Evolutionary conservation across 805 yeast genomes (phyloP), one percentile per base, ranked within the genome.

Genomic region (Priceomyces melissophilus): DNA sequence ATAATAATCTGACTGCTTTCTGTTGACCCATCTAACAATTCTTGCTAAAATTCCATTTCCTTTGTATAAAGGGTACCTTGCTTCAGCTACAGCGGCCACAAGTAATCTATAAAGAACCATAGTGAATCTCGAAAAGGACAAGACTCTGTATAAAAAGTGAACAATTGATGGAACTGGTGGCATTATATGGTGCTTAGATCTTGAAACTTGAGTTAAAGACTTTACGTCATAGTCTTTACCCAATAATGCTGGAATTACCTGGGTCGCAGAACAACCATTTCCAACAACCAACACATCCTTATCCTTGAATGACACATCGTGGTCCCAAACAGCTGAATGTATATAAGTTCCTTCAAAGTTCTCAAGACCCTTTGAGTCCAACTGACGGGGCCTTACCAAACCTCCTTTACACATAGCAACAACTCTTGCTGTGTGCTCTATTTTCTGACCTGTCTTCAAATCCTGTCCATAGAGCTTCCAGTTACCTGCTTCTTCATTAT

Each of bases 231-330:
- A 48, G 9, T 57, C 53, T n/a, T 14, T 29, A 32, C 55, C 57
- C 46, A 68, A 48, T 25, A 68, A 42, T 0, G 62, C 63, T 6
- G 74, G 73, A 11, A 68, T 49, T n/a, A 67, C 54, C 44, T 68
- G 73, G 15, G 60, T 62, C 2, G 72, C 73, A 3, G 71, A 65
- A 41, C 74, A 68, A 2, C 74, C 74, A 48, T 65, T 65, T 11
- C 74, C 74, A 23, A 68, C 50, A 10, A 67, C 71, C 5, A 65
- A 55, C 10, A 68, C 70, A 10, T 58, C 54, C 43, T 68, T 68
- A 27, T 50, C 57, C 40, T 62, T 55, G 43, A 68, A 53, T 13
- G 56, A 52, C 9, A 63, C 63, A 9, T 48, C 38, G 44, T 67
- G 65, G 40, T 66, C 58, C 60, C 65, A 68, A 29, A 67, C 39